Evolutionary conservation across 257 asterid species (phyloP), one percentile per base, ranked within the genome.

Genomic region (Pogostemon cablin): DNA sequence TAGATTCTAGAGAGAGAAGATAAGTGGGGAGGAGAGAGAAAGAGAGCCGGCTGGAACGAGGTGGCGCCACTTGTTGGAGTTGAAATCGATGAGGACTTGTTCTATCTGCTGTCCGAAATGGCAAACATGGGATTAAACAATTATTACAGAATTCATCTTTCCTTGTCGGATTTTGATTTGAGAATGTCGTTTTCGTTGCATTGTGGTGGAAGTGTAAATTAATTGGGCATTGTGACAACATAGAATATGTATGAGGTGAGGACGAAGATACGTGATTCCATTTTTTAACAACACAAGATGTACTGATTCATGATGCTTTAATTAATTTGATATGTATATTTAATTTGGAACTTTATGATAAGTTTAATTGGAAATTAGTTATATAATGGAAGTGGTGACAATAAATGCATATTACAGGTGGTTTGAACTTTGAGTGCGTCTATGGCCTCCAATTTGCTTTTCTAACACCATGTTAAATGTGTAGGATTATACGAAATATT

Each of bases 31-130:
- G 39, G 46, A 34, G 3, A 3, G 2, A 9, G 58, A 37, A 4
- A 59, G 66, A 42, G 3, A 65, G 95, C 96, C 89, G 92, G 96
- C 93, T 34, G 3, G 8, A 57, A 77, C 70, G 32, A 81, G 74
- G 82, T 0, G 59, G 76, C 72, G 92, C 75, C 95, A 87, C 60
- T 70, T 85, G 93, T 80, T 62, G 96, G 84, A 56, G 96, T 72
- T 25, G 75, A 79, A 82, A 80, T 76, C 96, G 78, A 89, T 74
- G 91, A 68, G 32, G 95, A 84, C 89, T 89, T 85, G 90, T 89
- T 89, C 96, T 79, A 79, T 85, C 69, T 11, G 39, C 34, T 80
- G 91, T 85, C 90, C 74, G 74, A 75, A 64, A 67, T 73, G 80
- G 1, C 37, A 12, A n/a, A 4, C 15, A 1, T 49, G 25, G 32